Conservation (phyloP, 179 eudicot species). For the Heliamphora ciliata region DNA sequence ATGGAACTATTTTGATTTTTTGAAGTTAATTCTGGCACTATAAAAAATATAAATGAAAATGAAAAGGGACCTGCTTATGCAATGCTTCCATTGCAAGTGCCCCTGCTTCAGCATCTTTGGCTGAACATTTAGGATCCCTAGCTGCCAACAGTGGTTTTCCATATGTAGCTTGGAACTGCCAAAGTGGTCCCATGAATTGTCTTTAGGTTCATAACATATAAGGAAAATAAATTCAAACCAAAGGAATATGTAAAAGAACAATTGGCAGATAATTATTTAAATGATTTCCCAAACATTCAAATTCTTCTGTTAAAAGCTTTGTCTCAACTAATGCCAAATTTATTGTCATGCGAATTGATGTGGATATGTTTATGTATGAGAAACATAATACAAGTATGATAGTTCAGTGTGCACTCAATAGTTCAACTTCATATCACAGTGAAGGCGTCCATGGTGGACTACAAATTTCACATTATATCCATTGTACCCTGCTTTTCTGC, state of each 20-base stretch:
- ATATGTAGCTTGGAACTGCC: slow-evolving; percentile 79
- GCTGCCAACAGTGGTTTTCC: slow-evolving; percentile 95
- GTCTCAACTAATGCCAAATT: not conserved
- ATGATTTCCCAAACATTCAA: not conserved
- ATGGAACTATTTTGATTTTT: not conserved
- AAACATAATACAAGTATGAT: not conserved
- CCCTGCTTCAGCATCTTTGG: slow-evolving; percentile 98
- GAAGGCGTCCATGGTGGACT: not conserved
- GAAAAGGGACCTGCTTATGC: slow-evolving; percentile 70
- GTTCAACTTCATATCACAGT: not conserved
- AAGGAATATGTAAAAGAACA: not conserved
- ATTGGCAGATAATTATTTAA: no score
- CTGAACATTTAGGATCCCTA: slow-evolving; percentile 94
- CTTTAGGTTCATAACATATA: not conserved
- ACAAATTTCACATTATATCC: not conserved
- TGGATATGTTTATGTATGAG: not conserved
- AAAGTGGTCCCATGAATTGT: slow-evolving; percentile 6
- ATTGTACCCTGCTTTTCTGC: not conserved
- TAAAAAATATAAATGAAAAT: not conserved
- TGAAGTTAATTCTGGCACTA: not conserved
- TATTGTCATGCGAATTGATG: not conserved
- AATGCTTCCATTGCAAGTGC: slow-evolving; percentile 97
- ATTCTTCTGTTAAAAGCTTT: not conserved
- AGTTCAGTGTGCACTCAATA: not conserved
- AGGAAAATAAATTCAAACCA: not conserved